Evolutionary conservation across 2,329 filamentous ascomycete species (phyloP), one percentile per base, ranked within the genome.

Genomic region (Exophiala spinifera): DNA sequence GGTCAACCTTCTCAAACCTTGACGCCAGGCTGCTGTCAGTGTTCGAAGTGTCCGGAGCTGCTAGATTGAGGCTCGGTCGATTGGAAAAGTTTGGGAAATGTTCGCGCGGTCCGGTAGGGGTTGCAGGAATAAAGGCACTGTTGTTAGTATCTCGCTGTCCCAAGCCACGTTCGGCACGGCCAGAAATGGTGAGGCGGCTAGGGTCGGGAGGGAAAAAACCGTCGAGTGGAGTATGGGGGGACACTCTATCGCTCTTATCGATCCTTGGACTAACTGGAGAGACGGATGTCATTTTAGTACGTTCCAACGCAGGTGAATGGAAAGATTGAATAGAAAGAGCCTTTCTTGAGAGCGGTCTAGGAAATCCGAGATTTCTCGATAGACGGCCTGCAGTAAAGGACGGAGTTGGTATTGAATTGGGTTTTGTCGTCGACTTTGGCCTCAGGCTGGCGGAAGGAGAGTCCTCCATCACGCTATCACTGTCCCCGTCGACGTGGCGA

Each of bases 171-270:
- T 77, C 75, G 56, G 70, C 73, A 15, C 78, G 76, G 53, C 83
- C 86, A 3, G 89, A 94, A 56, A 96, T 92, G 1, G 90, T 91
- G 15, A 96, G 75, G 36, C 84, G 83, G 70, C 88, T 95, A 1
- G 90, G 86, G 67, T 96, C 91, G 5, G 87, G 85, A 21, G 88
- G 87, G 21, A 85, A 78, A 65, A 89, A 80, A 50, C 79, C 80
- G 56, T 94, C 90, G 46, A 83, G 83, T 0, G 92, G 92, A 0
- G 92, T 96, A 55, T 83, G 87, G 15, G 91, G 89, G 8, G 88
- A 82, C 15, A 71, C 64, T 70, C 75, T 67, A 66, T 74, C 66
- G 68, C 83, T 70, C 73, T 78, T 68, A 74, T 77, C 72, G 65
- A 80, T 79, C 61, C 83, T 72, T 47, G 86, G 82, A 70, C 80